A percentile compares a stretch with the other conserved stretches of the same genome.
These are phyloP conservation scores for Hypomyces perniciosus DNA, from an alignment of 2,329 filamentous ascomycete species.

Conservation along the genomic window DNA sequence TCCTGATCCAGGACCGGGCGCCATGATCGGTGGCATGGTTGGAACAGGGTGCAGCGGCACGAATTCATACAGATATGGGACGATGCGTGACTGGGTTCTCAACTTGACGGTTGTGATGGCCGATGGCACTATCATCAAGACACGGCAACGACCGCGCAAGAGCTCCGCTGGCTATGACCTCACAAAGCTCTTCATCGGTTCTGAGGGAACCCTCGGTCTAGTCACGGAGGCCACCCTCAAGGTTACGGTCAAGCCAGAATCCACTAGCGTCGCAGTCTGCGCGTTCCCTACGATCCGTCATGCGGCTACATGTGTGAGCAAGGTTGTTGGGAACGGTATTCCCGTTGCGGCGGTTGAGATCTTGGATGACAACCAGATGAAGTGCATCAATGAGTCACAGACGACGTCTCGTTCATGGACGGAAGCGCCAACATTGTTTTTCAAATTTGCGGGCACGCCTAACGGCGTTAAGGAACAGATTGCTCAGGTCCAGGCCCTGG, in stretches of 20 bases:
- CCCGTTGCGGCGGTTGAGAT: conserved; percentile 90
- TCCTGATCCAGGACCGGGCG: conserved; percentile 83
- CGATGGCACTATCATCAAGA: conserved; percentile 86
- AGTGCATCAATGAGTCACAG: conserved; percentile 59
- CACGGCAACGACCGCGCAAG: conserved; percentile 79
- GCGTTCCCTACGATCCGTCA: conserved; percentile 53
- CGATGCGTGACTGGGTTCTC: conserved; percentile 91
- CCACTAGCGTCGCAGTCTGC: conserved; percentile 73
- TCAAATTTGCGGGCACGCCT: conserved; percentile 73
- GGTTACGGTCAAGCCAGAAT: conserved; percentile 73
- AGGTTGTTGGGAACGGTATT: conserved; percentile 73
- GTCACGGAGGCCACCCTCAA: conserved; percentile 89
- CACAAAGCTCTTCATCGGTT: conserved; percentile 82
- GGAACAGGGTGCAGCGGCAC: conserved; percentile 71
- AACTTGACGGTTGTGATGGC: conserved; percentile 82
- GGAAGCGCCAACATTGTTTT: conserved; percentile 72
- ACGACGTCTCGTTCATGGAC: conserved; percentile 62
- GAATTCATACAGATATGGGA: conserved; percentile 88
- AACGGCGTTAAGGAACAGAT: conserved; percentile 74
- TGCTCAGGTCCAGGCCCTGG: conserved; percentile 56
- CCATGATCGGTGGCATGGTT: conserved; percentile 87
- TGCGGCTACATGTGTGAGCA: conserved; percentile 73
- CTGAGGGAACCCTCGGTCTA: conserved; percentile 84
- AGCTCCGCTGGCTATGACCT: conserved; percentile 89
- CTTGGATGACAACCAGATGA: conserved; percentile 86